phyloP scores from a whole-genome alignment of 768 basidiomycete genomes.

The Scleroderma citrinum region DNA sequence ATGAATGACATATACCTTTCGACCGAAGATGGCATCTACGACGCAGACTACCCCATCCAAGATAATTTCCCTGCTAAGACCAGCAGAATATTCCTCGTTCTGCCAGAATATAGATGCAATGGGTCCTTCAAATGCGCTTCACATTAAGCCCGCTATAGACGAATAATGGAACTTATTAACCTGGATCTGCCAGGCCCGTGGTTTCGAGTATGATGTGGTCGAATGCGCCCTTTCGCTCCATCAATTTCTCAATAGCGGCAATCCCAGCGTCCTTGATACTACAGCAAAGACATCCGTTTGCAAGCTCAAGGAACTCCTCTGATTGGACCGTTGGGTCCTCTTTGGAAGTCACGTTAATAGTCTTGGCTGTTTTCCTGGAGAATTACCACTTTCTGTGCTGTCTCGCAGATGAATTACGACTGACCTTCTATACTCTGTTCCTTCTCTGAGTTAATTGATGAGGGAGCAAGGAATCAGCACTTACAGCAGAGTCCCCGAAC shows the following conservation, averaged over 20 bases:
- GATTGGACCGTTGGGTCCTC: constrained; percentile 60
- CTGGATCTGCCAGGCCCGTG: constrained; percentile 94
- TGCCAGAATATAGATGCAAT: constrained; percentile 86
- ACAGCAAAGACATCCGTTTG: constrained; percentile 98
- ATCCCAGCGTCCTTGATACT: constrained; percentile 93
- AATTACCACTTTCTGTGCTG: not conserved
- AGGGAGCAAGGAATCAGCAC: constrained; percentile 19
- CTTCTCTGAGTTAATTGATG: constrained; percentile 14
- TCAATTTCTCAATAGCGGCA: constrained; percentile 90
- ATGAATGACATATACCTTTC: constrained; percentile 35
- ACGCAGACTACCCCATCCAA: constrained; percentile 91
- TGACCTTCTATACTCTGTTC: constrained; percentile 86
- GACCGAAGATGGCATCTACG: constrained; percentile 82
- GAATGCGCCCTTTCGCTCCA: constrained; percentile 80
- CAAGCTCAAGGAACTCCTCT: constrained; percentile 86
- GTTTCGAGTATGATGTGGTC: constrained; percentile 96
- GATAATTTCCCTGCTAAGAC: constrained; percentile 61
- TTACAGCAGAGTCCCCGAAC: constrained; percentile 90
- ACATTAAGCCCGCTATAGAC: not conserved
- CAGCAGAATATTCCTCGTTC: constrained; percentile 73
- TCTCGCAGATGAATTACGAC: constrained; percentile 6
- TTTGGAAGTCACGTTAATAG: constrained; percentile 73
- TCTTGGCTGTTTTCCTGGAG: constrained; percentile 53
- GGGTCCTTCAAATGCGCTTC: constrained; percentile 46
- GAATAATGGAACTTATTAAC: constrained; percentile 32